These are phyloP conservation scores for Candida tetrigidarum DNA, from an alignment of 1,139 yeast species.

Conservation along the genomic window DNA sequence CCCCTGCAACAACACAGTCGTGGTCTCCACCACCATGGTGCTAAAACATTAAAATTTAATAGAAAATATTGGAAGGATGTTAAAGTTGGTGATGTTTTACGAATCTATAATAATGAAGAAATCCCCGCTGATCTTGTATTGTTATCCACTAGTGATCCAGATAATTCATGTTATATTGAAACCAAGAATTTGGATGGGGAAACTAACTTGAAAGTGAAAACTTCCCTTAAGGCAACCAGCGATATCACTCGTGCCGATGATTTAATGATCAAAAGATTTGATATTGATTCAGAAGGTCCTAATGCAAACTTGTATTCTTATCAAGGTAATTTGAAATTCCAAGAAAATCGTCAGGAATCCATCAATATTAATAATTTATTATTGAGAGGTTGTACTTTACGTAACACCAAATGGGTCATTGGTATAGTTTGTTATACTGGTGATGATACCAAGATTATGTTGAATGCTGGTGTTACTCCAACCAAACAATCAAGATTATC, in stretches of 20 bases:
- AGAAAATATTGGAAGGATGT: slow-evolving; percentile 57
- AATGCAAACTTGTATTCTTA: slow-evolving; percentile 57
- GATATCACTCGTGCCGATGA: slow-evolving; percentile 48
- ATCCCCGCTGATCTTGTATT: slow-evolving; percentile 60
- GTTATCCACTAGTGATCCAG: slow-evolving; percentile 55
- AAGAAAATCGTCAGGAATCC: slow-evolving; percentile 38
- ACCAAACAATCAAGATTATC: slow-evolving; percentile 59
- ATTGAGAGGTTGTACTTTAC: slow-evolving; percentile 54
- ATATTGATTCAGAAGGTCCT: slow-evolving; percentile 58
- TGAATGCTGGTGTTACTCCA: slow-evolving; percentile 61
- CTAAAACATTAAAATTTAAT: slow-evolving; percentile 33
- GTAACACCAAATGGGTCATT: slow-evolving; percentile 60
- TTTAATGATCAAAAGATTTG: slow-evolving; percentile 41
- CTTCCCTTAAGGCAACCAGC: slow-evolving; percentile 28
- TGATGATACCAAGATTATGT: slow-evolving; percentile 58
- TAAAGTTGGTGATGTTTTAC: slow-evolving; percentile 55
- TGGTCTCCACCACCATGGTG: slow-evolving; percentile 12
- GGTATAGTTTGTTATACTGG: slow-evolving; percentile 59
- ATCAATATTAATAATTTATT: slow-evolving; percentile 52
- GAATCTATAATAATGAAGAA: slow-evolving; percentile 59
- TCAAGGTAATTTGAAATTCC: slow-evolving; percentile 52
- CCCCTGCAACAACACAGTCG: slow-evolving; percentile 13
- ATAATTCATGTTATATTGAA: slow-evolving; percentile 58
- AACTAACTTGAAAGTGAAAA: slow-evolving; percentile 59
- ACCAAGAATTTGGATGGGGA: slow-evolving; percentile 67